Percentiles rank a stretch among this genome's conserved stretches.
Evolutionary conservation across 2,329 filamentous ascomycete species (phyloP).

Genomic region (Exophiala alcalophila): DNA sequence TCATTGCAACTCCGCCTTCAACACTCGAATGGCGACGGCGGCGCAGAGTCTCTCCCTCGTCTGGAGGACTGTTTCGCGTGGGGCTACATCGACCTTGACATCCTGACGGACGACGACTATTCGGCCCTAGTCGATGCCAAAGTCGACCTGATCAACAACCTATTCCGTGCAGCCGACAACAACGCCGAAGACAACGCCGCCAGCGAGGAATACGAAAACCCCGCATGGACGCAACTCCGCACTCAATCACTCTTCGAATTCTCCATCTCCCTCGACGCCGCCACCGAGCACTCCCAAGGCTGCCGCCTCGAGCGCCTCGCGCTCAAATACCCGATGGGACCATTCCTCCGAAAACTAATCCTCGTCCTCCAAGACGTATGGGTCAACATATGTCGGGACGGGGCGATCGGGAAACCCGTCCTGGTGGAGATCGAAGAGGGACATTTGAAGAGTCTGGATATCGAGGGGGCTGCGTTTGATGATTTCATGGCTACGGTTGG

Average conservation of each 20-base stretch:
- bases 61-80: constrained; percentile 28
- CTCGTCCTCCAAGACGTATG: constrained; percentile 17
- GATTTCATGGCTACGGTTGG: constrained; percentile 20
- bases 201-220: constrained; percentile 1
- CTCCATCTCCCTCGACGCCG: constrained; percentile 10
- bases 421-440: constrained; percentile 32
- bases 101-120: constrained; percentile 1
- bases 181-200: constrained; percentile 1
- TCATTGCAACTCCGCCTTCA: constrained; percentile 4
- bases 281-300: constrained; percentile 7
- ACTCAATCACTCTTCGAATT: constrained; percentile 21
- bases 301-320: constrained; percentile 21
- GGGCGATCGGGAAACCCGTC: constrained; percentile 31
- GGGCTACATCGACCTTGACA: constrained; percentile 20
- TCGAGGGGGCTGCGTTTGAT: constrained; percentile 24
- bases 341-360: constrained; percentile 15
- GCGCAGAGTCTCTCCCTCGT: constrained; percentile 4
- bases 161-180: constrained; percentile 2
- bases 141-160: constrained; percentile 12
- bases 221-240: constrained; percentile 20
- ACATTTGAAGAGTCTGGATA: constrained; percentile 20
- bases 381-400: constrained; percentile 11
- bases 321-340: constrained; percentile 18
- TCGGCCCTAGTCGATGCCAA: background rate
- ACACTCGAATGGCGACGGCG: background rate